Base-by-base conservation (phyloP, 495 filamentous ascomycete species). In the Podospora pseudoanserina region DNA sequence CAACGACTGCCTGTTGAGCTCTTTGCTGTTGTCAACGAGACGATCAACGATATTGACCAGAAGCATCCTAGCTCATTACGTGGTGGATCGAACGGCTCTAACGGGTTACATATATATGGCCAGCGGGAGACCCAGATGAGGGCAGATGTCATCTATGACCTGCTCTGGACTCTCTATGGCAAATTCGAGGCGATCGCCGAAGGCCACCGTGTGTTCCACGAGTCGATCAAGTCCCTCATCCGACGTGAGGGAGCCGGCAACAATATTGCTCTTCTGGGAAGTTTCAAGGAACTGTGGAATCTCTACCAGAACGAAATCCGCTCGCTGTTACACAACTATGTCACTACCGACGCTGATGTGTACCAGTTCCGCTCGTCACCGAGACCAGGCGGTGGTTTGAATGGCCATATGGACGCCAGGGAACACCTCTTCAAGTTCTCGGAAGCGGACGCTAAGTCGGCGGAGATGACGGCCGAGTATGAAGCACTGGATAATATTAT, bases 121-220 rank as follows among this genome's bases (percentile, higher is more conserved):
- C 86, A 84, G 20, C 84, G 88, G 27, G 86, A 90, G 62, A 90
- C 88, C 19, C 88, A 90, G 65, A 86, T 90, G 73, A 86, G 91
- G 6, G 91, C 89, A 19, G 89, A 90, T 72, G 90, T 96, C 23
- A 87, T 99, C 44, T 88, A 92, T 64, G 95, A 99, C 73, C 86
- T 96, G 44, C 81, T 99, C 7, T 93, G 88, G 88, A 94, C 93
- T 2, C 79, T 99, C 0, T 99, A 96, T 78, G 92, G 94, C 18
- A 96, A 97, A 71, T 97, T 99, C 73, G 95, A 97, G 75, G 89
- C 96, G 18, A 97, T 99, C 69, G 93, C 93, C 16, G 95, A 99
- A 78, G 90, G 95, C 16, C 96, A 99, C 73, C 90, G 95, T 61
- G 91, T 96, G 2, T 85, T 98, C 62, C 93, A 97, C 75, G 95